Percentiles rank a stretch among this genome's conserved stretches.
Evolutionary conservation across 495 filamentous ascomycete genomes (phyloP).

Genomic region (Pseudoneurospora amorphoporcata): DNA sequence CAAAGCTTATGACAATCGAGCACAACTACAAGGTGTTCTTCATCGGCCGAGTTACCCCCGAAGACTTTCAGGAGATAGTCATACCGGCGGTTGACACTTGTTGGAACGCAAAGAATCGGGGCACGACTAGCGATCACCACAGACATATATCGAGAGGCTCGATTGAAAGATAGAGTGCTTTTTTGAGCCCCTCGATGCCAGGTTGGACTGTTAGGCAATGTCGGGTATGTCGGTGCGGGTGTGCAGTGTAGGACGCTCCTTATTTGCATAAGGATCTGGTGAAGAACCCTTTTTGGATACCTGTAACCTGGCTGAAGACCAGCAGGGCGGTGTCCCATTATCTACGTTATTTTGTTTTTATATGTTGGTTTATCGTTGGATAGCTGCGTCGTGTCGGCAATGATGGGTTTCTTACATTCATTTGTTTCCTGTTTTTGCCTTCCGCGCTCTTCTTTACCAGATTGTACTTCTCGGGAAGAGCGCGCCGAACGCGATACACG

Average conservation of each 20-base stretch:
- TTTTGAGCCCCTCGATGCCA: background rate
- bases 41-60: slow-evolving; percentile 24
- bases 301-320: background rate
- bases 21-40: slow-evolving; percentile 40
- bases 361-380: background rate
- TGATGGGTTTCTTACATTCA: background rate
- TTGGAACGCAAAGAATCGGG: slow-evolving; percentile 31
- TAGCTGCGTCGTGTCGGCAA: background rate
- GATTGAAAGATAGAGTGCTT: background rate
- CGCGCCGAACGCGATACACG: background rate
- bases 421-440: background rate
- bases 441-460: background rate
- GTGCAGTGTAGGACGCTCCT: background rate
- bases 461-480: background rate
- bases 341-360: background rate
- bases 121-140: background rate
- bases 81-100: slow-evolving; percentile 32
- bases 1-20: slow-evolving; percentile 37
- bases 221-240: background rate
- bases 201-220: background rate
- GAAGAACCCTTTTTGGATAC: background rate
- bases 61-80: slow-evolving; percentile 27
- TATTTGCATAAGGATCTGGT: background rate
- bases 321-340: background rate
- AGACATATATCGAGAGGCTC: background rate